Evolutionary conservation across 768 basidiomycete genomes (phyloP), one percentile per base, ranked within the genome.

Genomic region (Hirschioporus abietinus): DNA sequence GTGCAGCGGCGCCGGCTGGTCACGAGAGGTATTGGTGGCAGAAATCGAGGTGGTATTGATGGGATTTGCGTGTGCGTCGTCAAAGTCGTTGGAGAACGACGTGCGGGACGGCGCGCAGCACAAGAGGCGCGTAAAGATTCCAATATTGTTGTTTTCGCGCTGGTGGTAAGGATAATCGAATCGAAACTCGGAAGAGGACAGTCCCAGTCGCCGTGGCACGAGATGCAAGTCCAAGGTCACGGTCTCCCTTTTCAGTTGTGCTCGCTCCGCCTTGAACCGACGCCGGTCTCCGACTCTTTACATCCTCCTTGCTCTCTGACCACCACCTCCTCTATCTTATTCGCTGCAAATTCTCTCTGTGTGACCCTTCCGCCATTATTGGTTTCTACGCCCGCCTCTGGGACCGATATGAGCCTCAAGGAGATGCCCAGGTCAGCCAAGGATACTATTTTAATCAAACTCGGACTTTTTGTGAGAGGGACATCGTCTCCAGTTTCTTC

Each of bases 81-180:
- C 42, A 52, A 52, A 15, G 42, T 52, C 42, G 42, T 52, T 52
- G 4, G 12, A 15, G 12, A 52, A 52, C 42, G 42, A 52, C 42
- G 42, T 52, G 42, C 42, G 42, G 42, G 42, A 52, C 42, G 42
- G 42, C 42, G 42, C 42, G 42, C 42, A 52, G 42, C 42, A 52
- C 42, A 52, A 52, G 20, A 52, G 42, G 42, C 42, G 42, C 42
- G 42, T 52, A 52, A 52, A 52, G 42, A 52, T 52, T 12, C 42
- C 42, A 52, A 52, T 52, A 52, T 52, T 52, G 42, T 52, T 52
- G 42, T 52, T 52, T 12, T 52, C 42, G 42, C 20, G 42, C 42
- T 52, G 42, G 42, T 52, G 20, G 20, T 52, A 15, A 52, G 42
- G 42, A 52, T 52, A 52, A 10, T 52, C 15, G 42, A 52, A 10